Conservation (phyloP, 371 early-diverging fungal genomes). For the Lichtheimia corymbifera region DNA sequence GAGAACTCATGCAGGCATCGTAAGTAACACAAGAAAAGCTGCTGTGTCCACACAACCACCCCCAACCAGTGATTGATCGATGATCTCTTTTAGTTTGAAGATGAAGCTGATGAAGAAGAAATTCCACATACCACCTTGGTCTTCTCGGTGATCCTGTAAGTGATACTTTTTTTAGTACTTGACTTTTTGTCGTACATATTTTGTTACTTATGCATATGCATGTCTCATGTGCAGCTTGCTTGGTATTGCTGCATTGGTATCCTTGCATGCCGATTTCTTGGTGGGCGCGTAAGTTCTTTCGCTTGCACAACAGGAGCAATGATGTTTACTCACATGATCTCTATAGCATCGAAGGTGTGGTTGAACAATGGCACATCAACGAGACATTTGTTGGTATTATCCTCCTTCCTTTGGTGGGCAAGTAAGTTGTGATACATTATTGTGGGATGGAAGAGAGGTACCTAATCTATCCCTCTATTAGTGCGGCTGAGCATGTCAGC, state of each 20-base stretch:
- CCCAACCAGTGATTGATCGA: background rate
- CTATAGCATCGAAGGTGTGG: slow-evolving; percentile 74
- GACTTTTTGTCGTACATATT: background rate
- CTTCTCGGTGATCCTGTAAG: slow-evolving; percentile 38
- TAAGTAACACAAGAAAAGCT: slow-evolving; percentile 18
- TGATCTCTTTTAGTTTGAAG: slow-evolving; percentile 36
- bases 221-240: slow-evolving; percentile 32
- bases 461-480: slow-evolving; percentile 29
- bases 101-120: slow-evolving; percentile 52
- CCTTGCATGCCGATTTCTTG: slow-evolving; percentile 80
- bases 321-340: background rate
- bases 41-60: background rate
- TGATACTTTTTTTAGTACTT: background rate
- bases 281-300: slow-evolving; percentile 58
- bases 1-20: slow-evolving; percentile 68
- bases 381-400: slow-evolving; percentile 87
- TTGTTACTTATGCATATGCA: background rate
- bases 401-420: slow-evolving; percentile 83
- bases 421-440: slow-evolving; percentile 26
- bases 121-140: slow-evolving; percentile 49
- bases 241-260: slow-evolving; percentile 58
- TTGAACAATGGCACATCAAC: slow-evolving; percentile 60
- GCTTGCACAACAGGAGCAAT: background rate
- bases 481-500: slow-evolving; percentile 69
- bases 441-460: background rate